These are phyloP conservation scores for Yamadazyma atlantica DNA, from an alignment of 1,139 yeast genomes.

Conservation along the genomic window DNA sequence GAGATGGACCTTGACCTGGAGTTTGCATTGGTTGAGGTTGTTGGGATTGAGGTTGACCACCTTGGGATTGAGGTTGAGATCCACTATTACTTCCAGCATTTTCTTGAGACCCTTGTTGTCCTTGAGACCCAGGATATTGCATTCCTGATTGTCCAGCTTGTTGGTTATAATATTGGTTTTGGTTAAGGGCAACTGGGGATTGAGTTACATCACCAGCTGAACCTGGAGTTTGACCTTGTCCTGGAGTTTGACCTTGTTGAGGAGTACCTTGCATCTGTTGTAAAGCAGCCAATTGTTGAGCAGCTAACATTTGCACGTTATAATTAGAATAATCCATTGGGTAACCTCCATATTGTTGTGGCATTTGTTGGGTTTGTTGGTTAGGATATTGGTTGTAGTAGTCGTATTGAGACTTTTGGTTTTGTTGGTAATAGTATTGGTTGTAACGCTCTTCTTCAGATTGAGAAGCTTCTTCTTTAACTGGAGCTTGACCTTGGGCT, in stretches of 20 bases:
- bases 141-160: conserved; percentile 10
- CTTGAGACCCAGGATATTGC: conserved; percentile 8
- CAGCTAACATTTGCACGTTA: conserved; percentile 36
- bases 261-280: conserved; percentile 20
- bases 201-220: conserved; percentile 8
- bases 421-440: conserved; percentile 23
- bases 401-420: conserved; percentile 25
- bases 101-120: conserved; percentile 5
- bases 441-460: conserved; percentile 19
- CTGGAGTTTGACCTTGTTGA: conserved; percentile 9
- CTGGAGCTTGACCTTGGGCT: no score
- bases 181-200: conserved; percentile 11
- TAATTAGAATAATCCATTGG: conserved; percentile 47
- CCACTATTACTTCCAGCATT: conserved; percentile 5
- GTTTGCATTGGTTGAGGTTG: conserved; percentile 6
- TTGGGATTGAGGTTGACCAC: conserved; percentile 1
- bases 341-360: conserved; percentile 45
- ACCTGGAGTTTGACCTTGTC: conserved; percentile 5
- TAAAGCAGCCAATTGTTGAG: conserved; percentile 28
- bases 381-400: conserved; percentile 22
- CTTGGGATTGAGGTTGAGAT: conserved; percentile 4
- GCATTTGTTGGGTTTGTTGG: conserved; percentile 31
- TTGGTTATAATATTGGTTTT: conserved; percentile 10
- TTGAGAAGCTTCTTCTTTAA: conserved; percentile 34
- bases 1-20: conserved; percentile 19